Percentiles rank a stretch among this genome's conserved stretches.
phyloP scores from a whole-genome alignment of 129 eudicot genomes.

The Kitagawia praeruptora region DNA sequence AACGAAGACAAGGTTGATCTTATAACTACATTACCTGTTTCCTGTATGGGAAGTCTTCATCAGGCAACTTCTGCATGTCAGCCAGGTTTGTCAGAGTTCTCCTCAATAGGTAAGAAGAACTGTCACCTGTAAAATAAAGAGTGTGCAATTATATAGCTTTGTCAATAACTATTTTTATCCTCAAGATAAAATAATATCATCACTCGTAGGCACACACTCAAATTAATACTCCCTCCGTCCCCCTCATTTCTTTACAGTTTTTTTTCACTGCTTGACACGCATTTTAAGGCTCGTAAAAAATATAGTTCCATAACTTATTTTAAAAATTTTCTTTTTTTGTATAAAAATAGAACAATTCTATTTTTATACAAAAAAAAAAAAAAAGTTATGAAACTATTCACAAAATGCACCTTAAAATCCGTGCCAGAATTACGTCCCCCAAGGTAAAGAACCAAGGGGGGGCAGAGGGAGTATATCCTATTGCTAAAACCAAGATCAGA shows the following conservation, averaged over 20 bases:
- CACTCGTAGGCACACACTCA: not conserved
- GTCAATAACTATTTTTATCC: not conserved
- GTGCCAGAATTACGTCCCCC: no score
- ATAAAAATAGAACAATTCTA: no score
- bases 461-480: not conserved
- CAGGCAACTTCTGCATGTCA: slow-evolving; percentile 78
- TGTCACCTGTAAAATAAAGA: slow-evolving; percentile 36
- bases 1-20: not conserved
- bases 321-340: no score
- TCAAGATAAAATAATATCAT: not conserved
- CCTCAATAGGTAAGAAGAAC: slow-evolving; percentile 49
- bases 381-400: no score
- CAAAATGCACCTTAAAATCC: no score
- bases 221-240: no score
- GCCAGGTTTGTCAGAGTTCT: slow-evolving; percentile 61
- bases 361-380: no score
- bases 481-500: not conserved
- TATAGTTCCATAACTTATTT: no score
- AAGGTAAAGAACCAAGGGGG: no score
- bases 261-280: no score
- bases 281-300: no score
- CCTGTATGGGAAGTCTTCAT: slow-evolving; percentile 71
- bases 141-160: slow-evolving; percentile 1
- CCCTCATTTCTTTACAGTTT: no score
- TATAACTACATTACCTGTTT: slow-evolving; percentile 45